Percentiles rank a stretch among this genome's conserved stretches.
Evolutionary conservation across 495 filamentous ascomycete genomes (phyloP).

Genomic region (Xylaria longipes): DNA sequence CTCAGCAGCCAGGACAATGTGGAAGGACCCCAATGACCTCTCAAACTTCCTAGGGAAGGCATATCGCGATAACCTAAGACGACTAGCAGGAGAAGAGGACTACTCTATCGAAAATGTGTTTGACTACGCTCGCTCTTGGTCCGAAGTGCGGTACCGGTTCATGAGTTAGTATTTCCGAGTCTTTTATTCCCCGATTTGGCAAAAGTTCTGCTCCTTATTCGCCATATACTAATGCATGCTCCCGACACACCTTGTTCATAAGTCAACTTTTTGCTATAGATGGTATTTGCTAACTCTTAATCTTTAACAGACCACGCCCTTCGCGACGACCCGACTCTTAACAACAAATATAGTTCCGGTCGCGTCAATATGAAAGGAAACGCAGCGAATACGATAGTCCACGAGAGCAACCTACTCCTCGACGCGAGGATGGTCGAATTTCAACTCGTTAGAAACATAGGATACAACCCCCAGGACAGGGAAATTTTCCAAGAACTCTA

Average conservation of each 20-base stretch:
- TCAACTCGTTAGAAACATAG: not conserved
- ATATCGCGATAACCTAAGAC: not conserved
- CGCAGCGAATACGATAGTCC: not conserved
- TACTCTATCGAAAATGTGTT: not conserved
- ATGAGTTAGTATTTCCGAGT: too few relatives aligned
- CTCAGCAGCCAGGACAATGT: not conserved
- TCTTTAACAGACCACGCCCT: too few relatives aligned
- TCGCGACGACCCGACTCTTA: not conserved
- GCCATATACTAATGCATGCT: too few relatives aligned
- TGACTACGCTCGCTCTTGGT: not conserved
- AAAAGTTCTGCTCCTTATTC: too few relatives aligned
- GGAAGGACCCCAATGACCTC: not conserved
- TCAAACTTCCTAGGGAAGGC: not conserved
- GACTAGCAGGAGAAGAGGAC: not conserved
- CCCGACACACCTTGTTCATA: too few relatives aligned
- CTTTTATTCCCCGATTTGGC: too few relatives aligned
- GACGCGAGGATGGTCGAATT: constrained; percentile 12
- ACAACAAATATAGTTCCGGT: not conserved
- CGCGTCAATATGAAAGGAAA: not conserved
- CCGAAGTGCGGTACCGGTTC: constrained; percentile 15
- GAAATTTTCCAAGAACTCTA: constrained; percentile 5
- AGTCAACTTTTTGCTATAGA: too few relatives aligned
- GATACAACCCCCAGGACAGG: not conserved
- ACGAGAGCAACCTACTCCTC: constrained; percentile 1
- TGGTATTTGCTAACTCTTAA: too few relatives aligned